Conservation (phyloP, 352 stramenopile species). For the Phytopythium montanum region DNA sequence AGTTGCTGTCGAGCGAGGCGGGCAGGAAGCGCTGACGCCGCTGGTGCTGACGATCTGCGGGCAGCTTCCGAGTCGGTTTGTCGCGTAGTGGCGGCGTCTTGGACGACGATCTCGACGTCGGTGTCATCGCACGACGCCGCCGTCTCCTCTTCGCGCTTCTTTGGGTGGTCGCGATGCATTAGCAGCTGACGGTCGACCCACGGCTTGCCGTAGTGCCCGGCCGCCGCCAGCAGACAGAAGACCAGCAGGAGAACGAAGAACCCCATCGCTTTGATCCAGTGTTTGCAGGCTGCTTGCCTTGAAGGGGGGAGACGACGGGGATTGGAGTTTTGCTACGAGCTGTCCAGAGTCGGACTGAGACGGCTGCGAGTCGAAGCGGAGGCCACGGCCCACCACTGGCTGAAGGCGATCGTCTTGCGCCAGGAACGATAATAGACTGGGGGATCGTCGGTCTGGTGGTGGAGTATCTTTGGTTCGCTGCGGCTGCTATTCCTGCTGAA, state of each 20-base stretch:
- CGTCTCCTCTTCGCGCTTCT: slow-evolving; percentile 28
- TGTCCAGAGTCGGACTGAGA: background rate
- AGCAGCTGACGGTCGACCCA: slow-evolving; percentile 22
- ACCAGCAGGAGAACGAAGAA: slow-evolving; percentile 16
- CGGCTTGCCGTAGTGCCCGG: slow-evolving; percentile 16
- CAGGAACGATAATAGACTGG: background rate
- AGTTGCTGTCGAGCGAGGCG: slow-evolving; percentile 18
- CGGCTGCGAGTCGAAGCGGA: background rate
- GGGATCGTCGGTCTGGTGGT: background rate
- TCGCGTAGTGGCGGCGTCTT: slow-evolving; percentile 18
- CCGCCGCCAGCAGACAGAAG: slow-evolving; percentile 24
- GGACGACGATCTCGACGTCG: slow-evolving; percentile 44
- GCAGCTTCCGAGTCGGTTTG: background rate
- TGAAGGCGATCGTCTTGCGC: background rate
- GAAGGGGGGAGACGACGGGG: background rate
- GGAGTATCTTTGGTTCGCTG: background rate
- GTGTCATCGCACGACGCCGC: slow-evolving; percentile 1
- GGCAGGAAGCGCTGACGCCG: slow-evolving; percentile 2
- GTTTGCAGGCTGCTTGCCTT: background rate
- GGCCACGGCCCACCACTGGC: background rate
- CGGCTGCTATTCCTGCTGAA: background rate
- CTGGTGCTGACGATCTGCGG: background rate
- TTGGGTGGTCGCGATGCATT: slow-evolving; percentile 19
- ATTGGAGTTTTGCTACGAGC: background rate
- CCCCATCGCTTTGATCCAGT: slow-evolving; percentile 10